These are phyloP conservation scores for Crithidia fasciculata DNA, from an alignment of 208 protist species.

Conservation along the genomic window DNA sequence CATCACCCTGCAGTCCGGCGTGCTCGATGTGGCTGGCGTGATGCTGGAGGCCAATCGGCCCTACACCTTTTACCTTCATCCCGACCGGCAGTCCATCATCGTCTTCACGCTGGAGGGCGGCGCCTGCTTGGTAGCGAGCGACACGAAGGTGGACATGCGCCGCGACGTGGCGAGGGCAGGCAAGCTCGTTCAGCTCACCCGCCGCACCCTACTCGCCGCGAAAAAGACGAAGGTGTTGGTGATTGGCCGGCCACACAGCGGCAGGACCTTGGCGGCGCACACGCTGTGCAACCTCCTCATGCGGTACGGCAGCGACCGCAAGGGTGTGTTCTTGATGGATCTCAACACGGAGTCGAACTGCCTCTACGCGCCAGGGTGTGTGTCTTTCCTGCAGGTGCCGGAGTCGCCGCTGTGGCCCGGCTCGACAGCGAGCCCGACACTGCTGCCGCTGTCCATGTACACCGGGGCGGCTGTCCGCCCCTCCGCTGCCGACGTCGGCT, in stretches of 20 bases:
- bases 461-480: constrained; percentile 52
- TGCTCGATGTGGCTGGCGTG: constrained; percentile 74
- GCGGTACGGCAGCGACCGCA: constrained; percentile 30
- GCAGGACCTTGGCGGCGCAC: constrained; percentile 77
- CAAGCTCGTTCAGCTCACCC: constrained; percentile 65
- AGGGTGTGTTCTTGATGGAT: constrained; percentile 54
- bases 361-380: constrained; percentile 71
- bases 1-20: constrained; percentile 65
- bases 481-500: constrained; percentile 33
- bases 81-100: constrained; percentile 42
- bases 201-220: constrained; percentile 43
- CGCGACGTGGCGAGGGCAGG: constrained; percentile 41
- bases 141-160: constrained; percentile 45
- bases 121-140: constrained; percentile 42
- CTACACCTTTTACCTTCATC: constrained; percentile 55
- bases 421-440: constrained; percentile 41
- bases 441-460: constrained; percentile 68
- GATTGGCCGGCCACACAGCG: constrained; percentile 52
- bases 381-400: constrained; percentile 47
- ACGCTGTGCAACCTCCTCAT: constrained; percentile 76
- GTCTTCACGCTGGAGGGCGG: constrained; percentile 83
- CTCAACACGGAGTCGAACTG: constrained; percentile 80
- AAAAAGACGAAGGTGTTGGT: constrained; percentile 64
- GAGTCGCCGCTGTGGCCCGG: constrained; percentile 54
- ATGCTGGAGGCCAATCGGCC: constrained; percentile 58